Evolutionary conservation across 2,329 filamentous ascomycete genomes (phyloP).

Genomic region (Pestalotiopsis sp.): DNA sequence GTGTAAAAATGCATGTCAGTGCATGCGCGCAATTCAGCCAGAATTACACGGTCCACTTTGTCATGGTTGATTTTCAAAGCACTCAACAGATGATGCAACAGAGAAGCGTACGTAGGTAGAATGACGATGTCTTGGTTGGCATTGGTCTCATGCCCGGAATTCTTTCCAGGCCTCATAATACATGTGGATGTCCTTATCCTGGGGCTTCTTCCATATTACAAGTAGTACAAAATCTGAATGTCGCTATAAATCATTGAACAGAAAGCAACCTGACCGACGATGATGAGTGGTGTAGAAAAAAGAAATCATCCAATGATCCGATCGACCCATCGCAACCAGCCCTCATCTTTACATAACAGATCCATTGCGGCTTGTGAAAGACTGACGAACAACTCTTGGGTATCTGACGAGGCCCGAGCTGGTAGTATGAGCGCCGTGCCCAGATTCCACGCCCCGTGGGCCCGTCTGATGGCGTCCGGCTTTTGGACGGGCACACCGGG

Average conservation of each 20-base stretch:
- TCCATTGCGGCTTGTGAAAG: constrained; percentile 34
- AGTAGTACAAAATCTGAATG: not conserved
- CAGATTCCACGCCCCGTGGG: constrained; percentile 32
- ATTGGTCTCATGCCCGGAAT: not conserved
- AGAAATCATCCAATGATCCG: constrained; percentile 31
- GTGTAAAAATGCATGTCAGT: not conserved
- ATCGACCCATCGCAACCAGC: constrained; percentile 36
- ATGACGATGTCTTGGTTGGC: not conserved
- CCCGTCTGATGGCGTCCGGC: constrained; percentile 37
- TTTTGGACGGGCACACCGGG: constrained; percentile 39
- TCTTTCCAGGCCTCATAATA: not conserved
- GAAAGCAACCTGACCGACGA: not conserved
- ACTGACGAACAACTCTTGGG: constrained; percentile 36
- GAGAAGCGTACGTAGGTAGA: too few relatives aligned
- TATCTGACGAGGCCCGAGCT: constrained; percentile 26
- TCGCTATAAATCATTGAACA: not conserved
- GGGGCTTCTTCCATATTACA: not conserved
- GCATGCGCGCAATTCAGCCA: constrained; percentile 8
- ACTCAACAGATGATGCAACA: not conserved
- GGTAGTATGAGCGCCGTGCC: constrained; percentile 36
- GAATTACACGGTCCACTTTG: constrained; percentile 4
- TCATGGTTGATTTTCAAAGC: not conserved
- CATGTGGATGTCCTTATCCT: not conserved
- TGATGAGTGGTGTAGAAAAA: not conserved
- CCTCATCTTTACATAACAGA: constrained; percentile 31